Conservation (phyloP, 306 rosid genomes). For the Mucuna pruriens region DNA sequence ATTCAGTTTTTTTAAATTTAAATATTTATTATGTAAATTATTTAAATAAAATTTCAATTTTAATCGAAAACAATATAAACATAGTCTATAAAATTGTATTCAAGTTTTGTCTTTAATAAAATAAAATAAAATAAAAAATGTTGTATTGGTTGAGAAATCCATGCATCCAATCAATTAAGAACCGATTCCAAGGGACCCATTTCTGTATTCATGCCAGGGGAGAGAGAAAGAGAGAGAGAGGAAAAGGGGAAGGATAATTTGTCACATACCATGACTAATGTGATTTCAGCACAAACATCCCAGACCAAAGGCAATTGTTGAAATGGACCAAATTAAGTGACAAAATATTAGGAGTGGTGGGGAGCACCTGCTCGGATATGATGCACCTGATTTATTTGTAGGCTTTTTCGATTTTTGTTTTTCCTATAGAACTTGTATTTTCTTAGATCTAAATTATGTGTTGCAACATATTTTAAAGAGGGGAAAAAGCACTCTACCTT, state of each 20-base stretch:
- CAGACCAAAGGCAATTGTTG: neutral
- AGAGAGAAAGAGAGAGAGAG: neutral
- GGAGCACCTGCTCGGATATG: slow-evolving; percentile 13
- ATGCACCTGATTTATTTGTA: neutral
- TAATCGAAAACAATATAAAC: too few species aligned
- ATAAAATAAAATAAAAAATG: neutral
- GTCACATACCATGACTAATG: slow-evolving; percentile 13
- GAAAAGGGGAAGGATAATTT: neutral
- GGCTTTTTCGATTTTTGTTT: neutral
- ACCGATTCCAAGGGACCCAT: slow-evolving; percentile 45
- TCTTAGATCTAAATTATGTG: neutral
- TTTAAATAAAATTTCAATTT: too few species aligned
- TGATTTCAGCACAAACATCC: slow-evolving; percentile 37
- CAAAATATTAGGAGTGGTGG: neutral
- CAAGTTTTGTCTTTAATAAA: too few species aligned
- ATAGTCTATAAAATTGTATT: too few species aligned
- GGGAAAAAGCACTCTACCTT: neutral
- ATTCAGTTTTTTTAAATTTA: too few species aligned
- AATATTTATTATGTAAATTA: too few species aligned
- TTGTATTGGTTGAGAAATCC: slow-evolving; percentile 34
- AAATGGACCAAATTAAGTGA: neutral
- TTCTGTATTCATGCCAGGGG: neutral
- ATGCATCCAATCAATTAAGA: slow-evolving; percentile 42
- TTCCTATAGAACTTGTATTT: neutral
- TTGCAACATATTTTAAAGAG: slow-evolving; percentile 7